Conservation (phyloP, 2,329 filamentous ascomycete species). For the Penicillium sumatraense region DNA sequence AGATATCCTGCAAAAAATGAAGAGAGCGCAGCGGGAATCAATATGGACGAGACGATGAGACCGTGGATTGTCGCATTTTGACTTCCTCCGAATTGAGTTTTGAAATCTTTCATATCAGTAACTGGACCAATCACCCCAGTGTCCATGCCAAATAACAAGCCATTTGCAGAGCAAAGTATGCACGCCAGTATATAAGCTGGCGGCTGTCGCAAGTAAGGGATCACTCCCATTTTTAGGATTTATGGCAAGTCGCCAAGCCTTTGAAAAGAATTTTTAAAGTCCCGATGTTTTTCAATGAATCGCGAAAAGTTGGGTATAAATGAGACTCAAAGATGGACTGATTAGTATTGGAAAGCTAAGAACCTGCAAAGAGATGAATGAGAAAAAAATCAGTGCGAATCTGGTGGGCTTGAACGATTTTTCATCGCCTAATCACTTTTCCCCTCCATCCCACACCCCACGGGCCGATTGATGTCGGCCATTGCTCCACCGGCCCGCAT, state of each 20-base stretch:
- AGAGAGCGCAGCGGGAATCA: constrained; percentile 62
- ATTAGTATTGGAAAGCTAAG: neutral
- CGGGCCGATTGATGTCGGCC: neutral
- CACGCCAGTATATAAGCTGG: constrained; percentile 23
- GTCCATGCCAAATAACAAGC: constrained; percentile 40
- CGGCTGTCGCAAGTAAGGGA: constrained; percentile 5
- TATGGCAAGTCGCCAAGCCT: neutral
- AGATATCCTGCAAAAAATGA: constrained; percentile 63
- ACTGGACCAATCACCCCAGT: constrained; percentile 65
- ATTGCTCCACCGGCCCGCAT: neutral
- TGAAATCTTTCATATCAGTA: constrained; percentile 62
- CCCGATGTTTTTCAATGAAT: neutral
- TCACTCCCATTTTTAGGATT: neutral
- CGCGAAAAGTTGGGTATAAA: neutral
- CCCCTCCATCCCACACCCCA: constrained; percentile 4
- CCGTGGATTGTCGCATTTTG: constrained; percentile 60
- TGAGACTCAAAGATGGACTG: neutral
- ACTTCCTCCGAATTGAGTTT: constrained; percentile 51
- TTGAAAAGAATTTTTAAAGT: neutral
- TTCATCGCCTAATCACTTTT: constrained; percentile 5
- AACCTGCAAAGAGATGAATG: neutral
- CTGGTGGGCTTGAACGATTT: constrained; percentile 1
- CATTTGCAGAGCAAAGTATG: constrained; percentile 21
- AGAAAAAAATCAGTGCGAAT: neutral
- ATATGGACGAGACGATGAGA: constrained; percentile 62